A percentile compares a stretch with the other conserved stretches of the same genome.
These are phyloP conservation scores for Pouteria glomerata DNA, from an alignment of 148 eudicot species.

Conservation along the genomic window DNA sequence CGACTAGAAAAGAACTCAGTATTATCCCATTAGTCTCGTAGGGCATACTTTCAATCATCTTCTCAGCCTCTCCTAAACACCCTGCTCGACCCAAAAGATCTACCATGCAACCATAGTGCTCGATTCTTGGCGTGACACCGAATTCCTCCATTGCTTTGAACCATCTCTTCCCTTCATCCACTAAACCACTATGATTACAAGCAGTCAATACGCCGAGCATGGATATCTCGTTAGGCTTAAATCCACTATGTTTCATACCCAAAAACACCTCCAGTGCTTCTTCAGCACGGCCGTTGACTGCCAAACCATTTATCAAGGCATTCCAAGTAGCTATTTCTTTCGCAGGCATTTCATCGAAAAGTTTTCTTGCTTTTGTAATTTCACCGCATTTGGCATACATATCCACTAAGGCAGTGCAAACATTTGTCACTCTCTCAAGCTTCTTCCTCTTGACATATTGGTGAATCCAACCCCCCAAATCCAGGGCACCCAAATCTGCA, in stretches of 20 bases:
- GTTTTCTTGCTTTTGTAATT: constrained; percentile 44
- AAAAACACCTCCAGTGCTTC: constrained; percentile 57
- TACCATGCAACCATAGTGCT: constrained; percentile 80
- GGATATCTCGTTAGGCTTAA: constrained; percentile 58
- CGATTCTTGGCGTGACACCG: constrained; percentile 46
- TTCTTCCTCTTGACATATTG: constrained; percentile 52
- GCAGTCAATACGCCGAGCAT: constrained; percentile 75
- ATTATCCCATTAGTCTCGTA: constrained; percentile 69
- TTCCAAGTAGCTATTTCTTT: constrained; percentile 69
- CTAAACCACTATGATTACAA: constrained; percentile 78
- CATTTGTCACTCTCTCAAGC: constrained; percentile 46
- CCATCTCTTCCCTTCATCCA: constrained; percentile 72
- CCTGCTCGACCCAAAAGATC: constrained; percentile 80
- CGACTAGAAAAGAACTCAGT: constrained; percentile 64
- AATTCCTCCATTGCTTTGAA: constrained; percentile 45
- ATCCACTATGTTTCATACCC: constrained; percentile 46
- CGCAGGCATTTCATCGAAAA: constrained; percentile 36
- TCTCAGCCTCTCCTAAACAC: constrained; percentile 71
- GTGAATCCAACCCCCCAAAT: constrained; percentile 66
- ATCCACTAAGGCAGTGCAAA: constrained; percentile 68
- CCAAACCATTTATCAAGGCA: constrained; percentile 78
- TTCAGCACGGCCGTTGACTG: constrained; percentile 58
- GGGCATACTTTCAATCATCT: constrained; percentile 61
- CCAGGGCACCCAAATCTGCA: constrained; percentile 77
- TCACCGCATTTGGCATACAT: constrained; percentile 91